Percentiles rank a stretch among this genome's conserved stretches.
These are phyloP conservation scores for Ensete ventricosum DNA, from an alignment of 176 grass and related monocot genomes.

Conservation along the genomic window DNA sequence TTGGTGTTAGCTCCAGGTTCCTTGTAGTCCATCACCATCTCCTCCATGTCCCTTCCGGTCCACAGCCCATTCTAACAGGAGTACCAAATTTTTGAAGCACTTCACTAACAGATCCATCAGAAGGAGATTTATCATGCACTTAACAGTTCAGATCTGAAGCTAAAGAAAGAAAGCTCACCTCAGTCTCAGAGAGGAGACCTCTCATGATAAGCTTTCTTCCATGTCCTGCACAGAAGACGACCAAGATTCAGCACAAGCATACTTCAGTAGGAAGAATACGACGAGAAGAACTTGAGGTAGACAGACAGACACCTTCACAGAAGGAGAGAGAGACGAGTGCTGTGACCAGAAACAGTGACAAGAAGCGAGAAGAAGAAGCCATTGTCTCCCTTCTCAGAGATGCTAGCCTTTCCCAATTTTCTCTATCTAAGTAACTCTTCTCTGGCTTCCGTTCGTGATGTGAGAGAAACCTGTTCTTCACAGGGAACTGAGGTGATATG, in stretches of 20 bases:
- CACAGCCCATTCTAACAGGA: background rate
- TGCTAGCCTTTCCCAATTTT: too few species aligned
- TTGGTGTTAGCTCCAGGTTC: constrained; percentile 48
- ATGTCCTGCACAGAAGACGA: background rate
- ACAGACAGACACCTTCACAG: background rate
- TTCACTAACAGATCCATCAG: background rate
- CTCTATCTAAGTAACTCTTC: too few species aligned
- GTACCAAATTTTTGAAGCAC: background rate
- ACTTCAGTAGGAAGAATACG: background rate
- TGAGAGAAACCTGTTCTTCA: background rate
- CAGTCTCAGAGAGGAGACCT: background rate
- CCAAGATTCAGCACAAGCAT: background rate
- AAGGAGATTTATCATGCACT: background rate
- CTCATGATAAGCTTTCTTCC: background rate
- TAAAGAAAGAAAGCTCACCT: background rate
- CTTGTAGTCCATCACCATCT: constrained; percentile 44
- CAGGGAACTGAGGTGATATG: background rate
- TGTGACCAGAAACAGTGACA: background rate
- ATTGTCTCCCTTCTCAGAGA: background rate
- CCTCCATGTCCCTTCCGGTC: constrained; percentile 17
- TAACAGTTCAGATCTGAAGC: background rate
- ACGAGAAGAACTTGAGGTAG: background rate
- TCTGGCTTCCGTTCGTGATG: background rate
- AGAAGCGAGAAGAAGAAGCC: constrained; percentile 2
- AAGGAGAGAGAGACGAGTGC: background rate